phyloP scores from a whole-genome alignment of 306 rosid genomes.

The Phaseolus lunatus region DNA sequence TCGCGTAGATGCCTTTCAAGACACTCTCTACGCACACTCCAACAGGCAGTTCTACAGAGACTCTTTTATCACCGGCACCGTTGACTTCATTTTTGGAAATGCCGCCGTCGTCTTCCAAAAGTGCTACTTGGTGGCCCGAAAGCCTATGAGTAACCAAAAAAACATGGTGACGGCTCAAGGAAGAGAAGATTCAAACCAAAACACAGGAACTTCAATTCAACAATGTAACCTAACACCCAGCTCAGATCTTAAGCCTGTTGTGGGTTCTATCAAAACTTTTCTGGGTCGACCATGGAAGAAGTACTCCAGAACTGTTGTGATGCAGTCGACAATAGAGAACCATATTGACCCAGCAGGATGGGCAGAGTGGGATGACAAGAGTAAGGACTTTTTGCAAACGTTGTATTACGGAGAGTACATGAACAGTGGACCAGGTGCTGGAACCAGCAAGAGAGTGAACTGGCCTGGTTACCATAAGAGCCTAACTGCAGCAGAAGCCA shows the following conservation, averaged over 20 bases:
- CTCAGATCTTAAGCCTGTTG: constrained; percentile 58
- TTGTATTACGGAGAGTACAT: constrained; percentile 70
- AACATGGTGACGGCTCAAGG: constrained; percentile 85
- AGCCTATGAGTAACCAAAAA: constrained; percentile 61
- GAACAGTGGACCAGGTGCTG: constrained; percentile 73
- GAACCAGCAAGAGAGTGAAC: constrained; percentile 60
- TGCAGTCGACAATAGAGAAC: constrained; percentile 61
- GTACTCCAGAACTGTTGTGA: constrained; percentile 66
- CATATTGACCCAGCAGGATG: constrained; percentile 70
- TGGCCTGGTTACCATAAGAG: constrained; percentile 76
- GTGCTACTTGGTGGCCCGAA: constrained; percentile 60
- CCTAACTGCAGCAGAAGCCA: constrained; percentile 51
- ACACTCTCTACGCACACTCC: constrained; percentile 71
- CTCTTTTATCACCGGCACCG: constrained; percentile 64
- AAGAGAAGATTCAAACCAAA: constrained; percentile 61
- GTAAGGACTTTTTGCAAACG: constrained; percentile 52
- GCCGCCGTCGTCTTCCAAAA: constrained; percentile 74
- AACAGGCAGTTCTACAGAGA: constrained; percentile 73
- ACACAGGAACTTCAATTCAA: constrained; percentile 71
- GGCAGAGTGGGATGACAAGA: constrained; percentile 53
- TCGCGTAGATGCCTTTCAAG: constrained; percentile 66
- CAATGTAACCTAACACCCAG: constrained; percentile 58
- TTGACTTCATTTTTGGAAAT: constrained; percentile 76
- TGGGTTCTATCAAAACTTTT: constrained; percentile 46
- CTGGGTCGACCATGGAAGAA: constrained; percentile 80